Base-by-base conservation (phyloP, 305 asterid species). In the Ajuga reptans region DNA sequence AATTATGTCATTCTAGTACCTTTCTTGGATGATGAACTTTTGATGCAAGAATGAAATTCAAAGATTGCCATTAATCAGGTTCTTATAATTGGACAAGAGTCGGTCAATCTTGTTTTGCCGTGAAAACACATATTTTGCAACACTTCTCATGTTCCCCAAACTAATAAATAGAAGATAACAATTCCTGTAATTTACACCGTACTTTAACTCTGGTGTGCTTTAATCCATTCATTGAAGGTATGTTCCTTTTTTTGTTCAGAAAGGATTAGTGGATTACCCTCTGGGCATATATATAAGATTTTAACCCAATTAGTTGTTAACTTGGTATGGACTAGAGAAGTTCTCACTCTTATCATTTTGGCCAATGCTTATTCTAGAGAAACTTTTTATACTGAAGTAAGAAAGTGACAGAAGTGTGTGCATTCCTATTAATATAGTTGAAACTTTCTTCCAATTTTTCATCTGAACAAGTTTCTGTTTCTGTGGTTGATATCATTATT, bases 351-450 rank as follows among this genome's bases (percentile, higher is more conserved):
- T 41, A 46, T 63, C 41, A 15, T 59, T 64, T 24, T 21, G 51
- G 18, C 46, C 10, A 56, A 29, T 62, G 12, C 55, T 9, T 53
- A 27, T 24, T 62, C 29, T 74, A 16, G 55, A 39, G 51, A 47
- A 41, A 50, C 9, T 65, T 52, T 54, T 75, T 52, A 65, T 72
- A 31, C 29, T 75, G 49, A 78, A 46, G 71, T 43, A n/a, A 34
- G 64, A 29, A 42, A 64, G 50, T 61, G 53, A 66, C 10, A 18
- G 18, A 58, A 2, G 46, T 16, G 9, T 50, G 53, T 18, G 62
- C 12, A 9, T 45, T 55, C 31, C 69, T 39, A 57, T 62, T 59
- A 6, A 47, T 17, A 37, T 46, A 60, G 47, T 57, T 64, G 61
- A 72, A 46, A 21, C 65, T 9, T 64, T 68, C 31, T 5, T 34